These are phyloP conservation scores for Paecilomyces formosus DNA, from an alignment of 2,329 filamentous ascomycete genomes.

Conservation along the genomic window DNA sequence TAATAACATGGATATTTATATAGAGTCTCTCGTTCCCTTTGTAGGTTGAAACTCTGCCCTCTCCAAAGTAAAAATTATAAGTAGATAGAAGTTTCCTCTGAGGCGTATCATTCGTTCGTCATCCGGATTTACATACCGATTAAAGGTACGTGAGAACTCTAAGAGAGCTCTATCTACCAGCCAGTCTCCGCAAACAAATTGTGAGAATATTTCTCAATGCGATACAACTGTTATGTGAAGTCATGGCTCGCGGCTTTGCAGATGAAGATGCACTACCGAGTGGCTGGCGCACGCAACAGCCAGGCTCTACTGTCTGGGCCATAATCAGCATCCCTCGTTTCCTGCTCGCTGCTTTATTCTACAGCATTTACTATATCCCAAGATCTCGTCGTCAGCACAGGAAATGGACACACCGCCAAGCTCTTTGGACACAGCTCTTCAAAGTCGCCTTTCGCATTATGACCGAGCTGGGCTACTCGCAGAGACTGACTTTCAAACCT, in stretches of 20 bases:
- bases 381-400: neutral
- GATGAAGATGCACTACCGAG: neutral
- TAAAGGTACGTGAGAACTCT: too few species aligned
- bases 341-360: neutral
- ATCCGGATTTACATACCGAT: too few species aligned
- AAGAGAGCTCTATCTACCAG: too few species aligned
- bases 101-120: too few species aligned
- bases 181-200: too few species aligned
- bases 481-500: neutral
- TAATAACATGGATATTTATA: too few species aligned
- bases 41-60: too few species aligned
- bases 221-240: neutral
- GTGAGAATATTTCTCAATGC: too few species aligned
- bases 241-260: neutral
- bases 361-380: conserved; percentile 1
- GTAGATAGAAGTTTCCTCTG: too few species aligned
- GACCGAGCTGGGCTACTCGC: neutral
- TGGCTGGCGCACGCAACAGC: conserved; percentile 3
- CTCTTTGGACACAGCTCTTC: neutral
- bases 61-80: too few species aligned
- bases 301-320: conserved; percentile 1
- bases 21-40: too few species aligned
- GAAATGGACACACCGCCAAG: conserved; percentile 3
- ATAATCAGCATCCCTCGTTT: neutral
- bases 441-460: neutral